Evolutionary conservation across 2,329 filamentous ascomycete genomes (phyloP).

Genomic region (Claviceps paspali): DNA sequence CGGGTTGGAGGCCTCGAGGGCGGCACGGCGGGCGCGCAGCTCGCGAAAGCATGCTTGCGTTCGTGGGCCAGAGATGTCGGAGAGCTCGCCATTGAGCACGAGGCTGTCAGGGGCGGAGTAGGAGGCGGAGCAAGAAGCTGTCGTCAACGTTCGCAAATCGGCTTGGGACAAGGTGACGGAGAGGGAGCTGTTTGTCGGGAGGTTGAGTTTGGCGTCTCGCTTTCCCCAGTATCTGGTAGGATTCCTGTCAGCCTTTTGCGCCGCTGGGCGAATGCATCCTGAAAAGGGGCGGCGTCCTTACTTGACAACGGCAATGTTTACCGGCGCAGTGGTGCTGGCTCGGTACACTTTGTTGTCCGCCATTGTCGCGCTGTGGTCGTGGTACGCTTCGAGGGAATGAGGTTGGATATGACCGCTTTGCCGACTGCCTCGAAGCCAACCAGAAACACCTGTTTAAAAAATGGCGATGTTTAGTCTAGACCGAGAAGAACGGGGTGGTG

Average conservation of each 20-base stretch:
- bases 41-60: constrained; percentile 91
- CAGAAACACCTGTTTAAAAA: background rate
- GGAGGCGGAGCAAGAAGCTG: constrained; percentile 69
- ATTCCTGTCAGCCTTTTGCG: constrained; percentile 1
- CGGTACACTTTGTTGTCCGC: constrained; percentile 54
- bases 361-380: constrained; percentile 17
- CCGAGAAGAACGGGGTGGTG: no score
- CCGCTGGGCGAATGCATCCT: background rate
- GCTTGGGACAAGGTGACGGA: constrained; percentile 90
- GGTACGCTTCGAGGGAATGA: background rate
- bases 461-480: background rate
- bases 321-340: constrained; percentile 88
- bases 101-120: constrained; percentile 57
- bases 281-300: constrained; percentile 25
- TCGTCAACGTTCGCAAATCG: constrained; percentile 90
- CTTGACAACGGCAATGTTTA: constrained; percentile 98
- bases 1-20: constrained; percentile 56
- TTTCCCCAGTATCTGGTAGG: constrained; percentile 74
- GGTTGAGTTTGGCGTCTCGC: constrained; percentile 81
- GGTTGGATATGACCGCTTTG: background rate
- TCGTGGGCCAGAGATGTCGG: constrained; percentile 75
- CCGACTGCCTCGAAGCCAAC: background rate
- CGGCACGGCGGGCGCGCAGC: constrained; percentile 60
- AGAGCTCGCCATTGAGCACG: constrained; percentile 65
- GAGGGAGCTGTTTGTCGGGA: constrained; percentile 94